A percentile compares a stretch with the other conserved stretches of the same genome.
phyloP scores from a whole-genome alignment of 345 rosid genomes.

The Adansonia digitata region DNA sequence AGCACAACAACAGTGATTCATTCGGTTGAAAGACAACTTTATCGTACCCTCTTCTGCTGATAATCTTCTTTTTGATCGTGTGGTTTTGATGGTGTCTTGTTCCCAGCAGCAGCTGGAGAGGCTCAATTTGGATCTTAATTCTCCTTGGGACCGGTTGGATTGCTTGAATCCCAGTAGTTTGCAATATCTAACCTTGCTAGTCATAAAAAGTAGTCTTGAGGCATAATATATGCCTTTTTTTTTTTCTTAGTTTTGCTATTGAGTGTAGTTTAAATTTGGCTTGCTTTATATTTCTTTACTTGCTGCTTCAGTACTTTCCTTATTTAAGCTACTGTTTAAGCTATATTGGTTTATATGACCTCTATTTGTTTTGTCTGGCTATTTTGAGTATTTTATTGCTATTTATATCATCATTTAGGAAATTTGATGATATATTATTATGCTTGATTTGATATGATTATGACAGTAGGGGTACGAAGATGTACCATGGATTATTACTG shows the following conservation, averaged over 20 bases:
- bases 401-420: slow-evolving; percentile 14
- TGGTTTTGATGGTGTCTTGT: slow-evolving; percentile 18
- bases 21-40: slow-evolving; percentile 15
- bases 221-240: slow-evolving; percentile 47
- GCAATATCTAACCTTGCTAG: slow-evolving; percentile 52
- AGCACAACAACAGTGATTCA: slow-evolving; percentile 45
- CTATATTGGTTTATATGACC: slow-evolving; percentile 29
- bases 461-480: slow-evolving; percentile 30
- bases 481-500: slow-evolving; percentile 26
- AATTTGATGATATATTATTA: slow-evolving; percentile 14
- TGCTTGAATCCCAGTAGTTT: slow-evolving; percentile 61
- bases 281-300: slow-evolving; percentile 58
- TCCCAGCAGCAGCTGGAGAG: slow-evolving; percentile 24
- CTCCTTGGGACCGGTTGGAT: slow-evolving; percentile 58
- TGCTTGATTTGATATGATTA: slow-evolving; percentile 34
- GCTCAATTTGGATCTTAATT: slow-evolving; percentile 36
- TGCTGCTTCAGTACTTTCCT: slow-evolving; percentile 35
- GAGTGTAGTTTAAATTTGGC: slow-evolving; percentile 67
- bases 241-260: slow-evolving; percentile 44
- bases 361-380: slow-evolving; percentile 22
- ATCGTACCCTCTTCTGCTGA: slow-evolving; percentile 19
- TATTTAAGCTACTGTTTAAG: slow-evolving; percentile 48
- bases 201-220: slow-evolving; percentile 63
- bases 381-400: slow-evolving; percentile 14
- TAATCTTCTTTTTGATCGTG: slow-evolving; percentile 22